A percentile compares a stretch with the other conserved stretches of the same genome.
Conservation (phyloP, 1,284 basidiomycete species). For the Trichosporon faecale region DNA sequence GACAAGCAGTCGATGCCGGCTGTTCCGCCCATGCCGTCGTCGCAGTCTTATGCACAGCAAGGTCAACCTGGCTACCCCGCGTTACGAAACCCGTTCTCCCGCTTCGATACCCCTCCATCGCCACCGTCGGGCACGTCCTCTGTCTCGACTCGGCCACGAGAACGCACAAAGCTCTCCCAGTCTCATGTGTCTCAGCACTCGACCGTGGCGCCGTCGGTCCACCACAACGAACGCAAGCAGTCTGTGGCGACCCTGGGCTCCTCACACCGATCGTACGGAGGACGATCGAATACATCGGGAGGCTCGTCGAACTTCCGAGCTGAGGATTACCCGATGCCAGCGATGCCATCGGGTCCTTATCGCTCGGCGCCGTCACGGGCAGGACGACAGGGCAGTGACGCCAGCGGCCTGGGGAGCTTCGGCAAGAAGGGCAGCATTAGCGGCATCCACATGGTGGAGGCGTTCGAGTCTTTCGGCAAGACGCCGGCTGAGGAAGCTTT, state of each 20-base stretch:
- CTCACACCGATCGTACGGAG: constrained; percentile 40
- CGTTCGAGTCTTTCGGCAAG: constrained; percentile 34
- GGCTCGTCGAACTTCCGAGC: constrained; percentile 42
- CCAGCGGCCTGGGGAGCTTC: constrained; percentile 37
- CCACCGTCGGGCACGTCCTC: constrained; percentile 24
- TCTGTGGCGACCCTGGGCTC: constrained; percentile 36
- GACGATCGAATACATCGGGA: constrained; percentile 40
- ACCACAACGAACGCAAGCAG: constrained; percentile 35
- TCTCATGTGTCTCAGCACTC: constrained; percentile 13
- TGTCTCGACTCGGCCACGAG: neutral
- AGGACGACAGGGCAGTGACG: constrained; percentile 41
- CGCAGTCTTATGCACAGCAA: constrained; percentile 25
- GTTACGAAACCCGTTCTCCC: constrained; percentile 48
- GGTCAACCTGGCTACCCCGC: constrained; percentile 39
- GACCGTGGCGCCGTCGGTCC: neutral
- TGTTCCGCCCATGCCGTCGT: constrained; percentile 38
- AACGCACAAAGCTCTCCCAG: neutral
- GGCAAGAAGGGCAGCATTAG: constrained; percentile 35
- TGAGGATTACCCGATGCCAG: constrained; percentile 42
- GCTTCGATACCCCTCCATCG: constrained; percentile 38
- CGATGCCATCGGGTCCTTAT: constrained; percentile 41
- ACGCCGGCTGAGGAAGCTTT: constrained; percentile 82
- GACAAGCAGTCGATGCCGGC: constrained; percentile 20
- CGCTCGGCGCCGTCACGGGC: constrained; percentile 37
- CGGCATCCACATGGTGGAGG: constrained; percentile 30